Conservation (phyloP, 148 eudicot species). For the Fallopia convolvulus region DNA sequence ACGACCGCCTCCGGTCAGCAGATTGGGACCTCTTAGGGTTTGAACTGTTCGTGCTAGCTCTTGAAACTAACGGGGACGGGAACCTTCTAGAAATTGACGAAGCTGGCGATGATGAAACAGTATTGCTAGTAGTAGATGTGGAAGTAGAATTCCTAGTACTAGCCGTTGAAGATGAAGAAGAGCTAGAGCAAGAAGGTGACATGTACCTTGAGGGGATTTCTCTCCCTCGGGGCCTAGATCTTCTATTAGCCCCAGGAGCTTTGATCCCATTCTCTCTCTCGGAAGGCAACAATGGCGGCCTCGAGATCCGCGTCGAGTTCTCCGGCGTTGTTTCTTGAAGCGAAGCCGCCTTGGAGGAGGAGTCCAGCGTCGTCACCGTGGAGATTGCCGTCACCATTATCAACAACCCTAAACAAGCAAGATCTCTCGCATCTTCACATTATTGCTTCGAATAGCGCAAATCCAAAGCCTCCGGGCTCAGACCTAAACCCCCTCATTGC, state of each 20-base stretch:
- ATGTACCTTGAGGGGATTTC: slow-evolving; percentile 71
- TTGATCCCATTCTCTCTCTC: slow-evolving; percentile 48
- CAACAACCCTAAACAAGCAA: slow-evolving; percentile 22
- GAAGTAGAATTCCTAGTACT: slow-evolving; percentile 30
- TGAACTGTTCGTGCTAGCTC: slow-evolving; percentile 19
- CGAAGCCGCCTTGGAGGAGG: slow-evolving; percentile 24
- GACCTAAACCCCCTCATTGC: slow-evolving; percentile 16
- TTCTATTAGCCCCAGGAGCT: not conserved
- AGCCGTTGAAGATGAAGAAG: slow-evolving; percentile 52
- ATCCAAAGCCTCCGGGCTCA: slow-evolving; percentile 5
- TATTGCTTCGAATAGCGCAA: slow-evolving; percentile 4
- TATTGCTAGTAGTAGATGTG: slow-evolving; percentile 20
- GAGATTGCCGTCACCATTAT: slow-evolving; percentile 80
- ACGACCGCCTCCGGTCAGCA: slow-evolving; percentile 66
- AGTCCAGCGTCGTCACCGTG: slow-evolving; percentile 31
- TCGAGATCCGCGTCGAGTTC: slow-evolving; percentile 19
- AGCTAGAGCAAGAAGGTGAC: slow-evolving; percentile 33
- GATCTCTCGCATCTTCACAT: slow-evolving; percentile 41
- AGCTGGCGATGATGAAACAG: slow-evolving; percentile 29
- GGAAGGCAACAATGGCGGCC: slow-evolving; percentile 68
- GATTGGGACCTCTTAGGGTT: slow-evolving; percentile 68
- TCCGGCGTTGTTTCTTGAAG: slow-evolving; percentile 24
- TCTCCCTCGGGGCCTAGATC: slow-evolving; percentile 45
- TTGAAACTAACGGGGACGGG: slow-evolving; percentile 69
- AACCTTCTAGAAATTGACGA: slow-evolving; percentile 52